A percentile compares a stretch with the other conserved stretches of the same genome.
Conservation (phyloP, 2,329 filamentous ascomycete species). For the Alternaria sp. region DNA sequence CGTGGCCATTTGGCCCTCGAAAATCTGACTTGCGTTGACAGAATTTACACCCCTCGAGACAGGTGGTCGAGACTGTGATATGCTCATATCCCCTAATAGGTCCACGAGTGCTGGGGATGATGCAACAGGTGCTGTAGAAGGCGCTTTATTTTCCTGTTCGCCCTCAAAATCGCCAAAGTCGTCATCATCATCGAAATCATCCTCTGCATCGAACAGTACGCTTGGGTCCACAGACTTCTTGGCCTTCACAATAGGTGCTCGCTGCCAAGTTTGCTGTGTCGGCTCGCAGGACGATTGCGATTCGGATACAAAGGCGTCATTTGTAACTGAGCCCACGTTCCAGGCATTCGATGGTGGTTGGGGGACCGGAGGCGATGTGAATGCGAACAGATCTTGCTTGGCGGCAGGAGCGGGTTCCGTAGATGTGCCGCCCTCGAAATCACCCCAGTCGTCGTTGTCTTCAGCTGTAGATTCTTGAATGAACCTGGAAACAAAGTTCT, state of each 20-base stretch:
- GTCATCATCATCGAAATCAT: constrained; percentile 44
- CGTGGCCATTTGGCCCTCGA: not conserved
- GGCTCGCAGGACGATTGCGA: constrained; percentile 13
- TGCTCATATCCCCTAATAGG: constrained; percentile 37
- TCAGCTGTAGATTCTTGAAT: constrained; percentile 17
- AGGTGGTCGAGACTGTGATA: constrained; percentile 29
- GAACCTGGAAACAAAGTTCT: not conserved
- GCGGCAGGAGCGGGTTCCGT: constrained; percentile 19
- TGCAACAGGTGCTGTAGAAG: constrained; percentile 9
- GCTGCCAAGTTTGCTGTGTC: constrained; percentile 31
- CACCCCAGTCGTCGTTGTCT: constrained; percentile 52
- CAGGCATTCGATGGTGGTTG: constrained; percentile 23
- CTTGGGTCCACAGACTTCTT: constrained; percentile 47
- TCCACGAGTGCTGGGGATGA: constrained; percentile 33
- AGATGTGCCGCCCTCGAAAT: constrained; percentile 48
- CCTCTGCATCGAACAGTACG: constrained; percentile 53
- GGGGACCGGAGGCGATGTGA: constrained; percentile 15
- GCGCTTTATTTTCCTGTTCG: constrained; percentile 15
- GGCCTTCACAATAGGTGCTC: constrained; percentile 39
- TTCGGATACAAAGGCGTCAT: constrained; percentile 27
- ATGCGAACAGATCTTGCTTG: constrained; percentile 31
- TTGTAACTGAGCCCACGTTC: constrained; percentile 3
- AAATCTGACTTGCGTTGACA: not conserved
- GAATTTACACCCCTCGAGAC: not conserved
- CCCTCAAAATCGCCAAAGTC: constrained; percentile 51